Evolutionary conservation across 2,329 filamentous ascomycete species (phyloP), one percentile per base, ranked within the genome.

Genomic region (Ceratocystis lukuohia): DNA sequence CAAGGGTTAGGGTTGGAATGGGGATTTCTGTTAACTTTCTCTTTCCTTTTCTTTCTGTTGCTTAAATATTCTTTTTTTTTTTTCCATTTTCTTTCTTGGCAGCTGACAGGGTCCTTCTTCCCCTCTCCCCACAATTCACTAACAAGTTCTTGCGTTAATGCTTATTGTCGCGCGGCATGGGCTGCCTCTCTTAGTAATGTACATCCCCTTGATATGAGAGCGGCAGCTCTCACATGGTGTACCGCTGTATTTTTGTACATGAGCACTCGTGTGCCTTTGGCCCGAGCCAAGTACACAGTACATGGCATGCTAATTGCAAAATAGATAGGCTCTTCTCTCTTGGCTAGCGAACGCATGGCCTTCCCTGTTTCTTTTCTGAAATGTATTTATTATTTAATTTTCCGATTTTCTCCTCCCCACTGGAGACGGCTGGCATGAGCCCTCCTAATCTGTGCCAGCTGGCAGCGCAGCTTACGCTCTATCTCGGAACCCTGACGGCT

Each of bases 21-120:
- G 7, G 33, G 8, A 12, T 37, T 12, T 12, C 33, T 10, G 8
- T 8, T 37, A 7, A 7, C 8, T 12, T 37, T 37, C 10, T 37
- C 33, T 10, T 12, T 3, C 12, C 33, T 8, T 48, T 48, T n/a
- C 5, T 48, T 17, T 48, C 12, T 48, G 22, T 25, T 25, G 2
- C 22, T 25, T 25, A 25, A 25, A 25, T 25, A 25, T 20, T 20
- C 30, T 10, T 50, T 50, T n/a, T 50, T 50, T 50, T n/a, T 50
- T 12, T 50, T 12, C 12, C 17, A 17, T 10, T 33, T 59, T 25
- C 28, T 28, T 59, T 4, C 25, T 59, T 59, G 53, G 53, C 53
- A 59, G 53, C 53, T 59, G 53, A 59, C 53, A 59, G 53, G 53
- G 53, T 22, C 53, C 28, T 59, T 59, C 15, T 12, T 33, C 53